These are phyloP conservation scores for Posidonia oceanica DNA, from an alignment of 116 monocot species.

Conservation along the genomic window DNA sequence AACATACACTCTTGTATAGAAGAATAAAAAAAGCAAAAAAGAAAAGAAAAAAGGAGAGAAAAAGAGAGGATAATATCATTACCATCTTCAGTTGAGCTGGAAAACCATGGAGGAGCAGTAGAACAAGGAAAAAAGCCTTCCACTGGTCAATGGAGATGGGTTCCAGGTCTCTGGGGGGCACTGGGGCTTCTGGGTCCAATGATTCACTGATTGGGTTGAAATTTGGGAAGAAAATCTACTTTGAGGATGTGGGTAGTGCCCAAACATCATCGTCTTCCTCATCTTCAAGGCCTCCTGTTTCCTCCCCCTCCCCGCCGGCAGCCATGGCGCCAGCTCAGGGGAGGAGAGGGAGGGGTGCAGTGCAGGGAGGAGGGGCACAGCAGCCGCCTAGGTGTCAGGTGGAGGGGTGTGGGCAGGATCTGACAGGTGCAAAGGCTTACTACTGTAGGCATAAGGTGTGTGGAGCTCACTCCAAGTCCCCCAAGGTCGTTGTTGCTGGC, in stretches of 20 bases:
- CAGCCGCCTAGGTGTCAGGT: slow-evolving; percentile 55
- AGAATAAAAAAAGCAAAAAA: not conserved
- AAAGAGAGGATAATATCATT: not conserved
- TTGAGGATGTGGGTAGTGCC: slow-evolving; percentile 33
- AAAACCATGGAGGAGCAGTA: not conserved
- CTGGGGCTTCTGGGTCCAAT: not conserved
- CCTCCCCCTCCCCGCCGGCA: slow-evolving; percentile 7
- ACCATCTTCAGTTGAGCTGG: too few species aligned
- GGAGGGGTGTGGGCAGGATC: slow-evolving; percentile 47
- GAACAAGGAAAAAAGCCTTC: not conserved
- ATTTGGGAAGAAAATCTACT: slow-evolving; percentile 75
- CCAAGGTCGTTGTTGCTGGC: slow-evolving; percentile 42
- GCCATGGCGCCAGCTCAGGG: slow-evolving; percentile 7
- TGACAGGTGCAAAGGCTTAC: slow-evolving; percentile 42
- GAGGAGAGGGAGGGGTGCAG: slow-evolving; percentile 23
- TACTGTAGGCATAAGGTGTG: slow-evolving; percentile 66
- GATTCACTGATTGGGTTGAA: slow-evolving; percentile 35
- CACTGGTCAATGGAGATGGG: slow-evolving; percentile 3
- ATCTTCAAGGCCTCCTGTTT: not conserved
- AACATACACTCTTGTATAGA: too few species aligned
- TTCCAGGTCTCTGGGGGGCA: not conserved
- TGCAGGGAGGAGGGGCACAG: slow-evolving; percentile 11
- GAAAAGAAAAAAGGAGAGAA: not conserved
- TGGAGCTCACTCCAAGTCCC: slow-evolving; percentile 45
- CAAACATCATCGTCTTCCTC: not conserved